phyloP scores from a whole-genome alignment of 148 eudicot species.

The Camellia sinensis region DNA sequence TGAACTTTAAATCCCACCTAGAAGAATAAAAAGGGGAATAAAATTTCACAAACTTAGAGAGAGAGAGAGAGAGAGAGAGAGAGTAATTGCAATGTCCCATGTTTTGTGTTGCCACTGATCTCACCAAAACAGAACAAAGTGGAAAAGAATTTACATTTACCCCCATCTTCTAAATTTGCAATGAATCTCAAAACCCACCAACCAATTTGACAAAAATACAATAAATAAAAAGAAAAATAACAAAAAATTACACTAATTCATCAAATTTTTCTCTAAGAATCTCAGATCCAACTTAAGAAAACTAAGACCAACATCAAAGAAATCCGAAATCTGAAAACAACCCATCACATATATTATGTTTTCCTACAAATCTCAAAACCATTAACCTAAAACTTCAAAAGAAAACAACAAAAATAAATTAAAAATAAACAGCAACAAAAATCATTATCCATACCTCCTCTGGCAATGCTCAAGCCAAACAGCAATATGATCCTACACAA shows the following conservation, averaged over 20 bases:
- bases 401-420: neutral
- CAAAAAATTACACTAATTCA: too few relatives aligned
- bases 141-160: neutral
- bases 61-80: neutral
- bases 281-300: constrained; percentile 10
- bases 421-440: neutral
- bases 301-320: neutral
- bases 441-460: constrained; percentile 21
- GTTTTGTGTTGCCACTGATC: neutral
- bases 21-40: neutral
- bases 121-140: neutral
- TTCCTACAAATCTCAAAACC: neutral
- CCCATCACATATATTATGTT: neutral
- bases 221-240: neutral
- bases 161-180: neutral
- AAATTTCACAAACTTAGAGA: neutral
- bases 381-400: neutral
- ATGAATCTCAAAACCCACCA: neutral
- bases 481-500: constrained; percentile 30
- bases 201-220: neutral
- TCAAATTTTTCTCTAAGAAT: neutral
- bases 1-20: neutral
- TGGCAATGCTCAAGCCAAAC: constrained; percentile 31
- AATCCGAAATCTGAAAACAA: neutral
- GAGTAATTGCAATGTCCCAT: neutral